phyloP scores from a whole-genome alignment of 495 filamentous ascomycete species.

The Xylaria scruposa region DNA sequence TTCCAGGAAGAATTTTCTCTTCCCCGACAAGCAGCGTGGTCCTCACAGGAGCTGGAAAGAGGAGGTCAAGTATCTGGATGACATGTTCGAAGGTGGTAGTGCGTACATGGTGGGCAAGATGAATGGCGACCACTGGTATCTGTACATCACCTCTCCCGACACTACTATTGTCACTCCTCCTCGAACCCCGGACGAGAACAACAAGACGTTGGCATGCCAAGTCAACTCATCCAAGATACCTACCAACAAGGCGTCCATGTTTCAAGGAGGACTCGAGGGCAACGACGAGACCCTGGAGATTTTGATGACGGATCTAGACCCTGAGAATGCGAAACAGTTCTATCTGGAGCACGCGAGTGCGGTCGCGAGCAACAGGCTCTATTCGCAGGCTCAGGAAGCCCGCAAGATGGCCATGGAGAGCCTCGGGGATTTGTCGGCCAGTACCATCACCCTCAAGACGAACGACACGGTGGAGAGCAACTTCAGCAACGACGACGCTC shows the following conservation, averaged over 20 bases:
- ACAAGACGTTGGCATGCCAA: conserved; percentile 44
- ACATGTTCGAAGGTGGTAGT: conserved; percentile 87
- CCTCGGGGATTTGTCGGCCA: conserved; percentile 57
- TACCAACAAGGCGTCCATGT: conserved; percentile 71
- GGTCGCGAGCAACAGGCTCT: conserved; percentile 81
- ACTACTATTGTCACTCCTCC: conserved; percentile 81
- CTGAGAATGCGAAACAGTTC: conserved; percentile 92
- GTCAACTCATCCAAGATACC: conserved; percentile 50
- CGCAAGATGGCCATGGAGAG: conserved; percentile 58
- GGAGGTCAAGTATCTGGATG: conserved; percentile 90
- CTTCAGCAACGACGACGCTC: conserved; percentile 53
- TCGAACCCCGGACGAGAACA: conserved; percentile 66
- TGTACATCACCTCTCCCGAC: conserved; percentile 91
- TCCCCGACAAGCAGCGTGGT: conserved; percentile 90
- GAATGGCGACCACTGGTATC: conserved; percentile 99
- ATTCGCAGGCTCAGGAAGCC: conserved; percentile 64
- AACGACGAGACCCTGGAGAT: conserved; percentile 95
- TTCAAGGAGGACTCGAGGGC: conserved; percentile 49
- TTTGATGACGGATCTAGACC: conserved; percentile 97
- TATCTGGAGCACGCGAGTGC: conserved; percentile 92
- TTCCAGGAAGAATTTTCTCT: conserved; percentile 97
- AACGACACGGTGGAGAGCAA: conserved; percentile 38
- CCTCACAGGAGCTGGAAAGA: conserved; percentile 98
- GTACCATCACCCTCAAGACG: conserved; percentile 45
- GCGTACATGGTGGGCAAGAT: conserved; percentile 99